These are phyloP conservation scores for Alternaria arborescens DNA, from an alignment of 2,329 filamentous ascomycete genomes.

Conservation along the genomic window DNA sequence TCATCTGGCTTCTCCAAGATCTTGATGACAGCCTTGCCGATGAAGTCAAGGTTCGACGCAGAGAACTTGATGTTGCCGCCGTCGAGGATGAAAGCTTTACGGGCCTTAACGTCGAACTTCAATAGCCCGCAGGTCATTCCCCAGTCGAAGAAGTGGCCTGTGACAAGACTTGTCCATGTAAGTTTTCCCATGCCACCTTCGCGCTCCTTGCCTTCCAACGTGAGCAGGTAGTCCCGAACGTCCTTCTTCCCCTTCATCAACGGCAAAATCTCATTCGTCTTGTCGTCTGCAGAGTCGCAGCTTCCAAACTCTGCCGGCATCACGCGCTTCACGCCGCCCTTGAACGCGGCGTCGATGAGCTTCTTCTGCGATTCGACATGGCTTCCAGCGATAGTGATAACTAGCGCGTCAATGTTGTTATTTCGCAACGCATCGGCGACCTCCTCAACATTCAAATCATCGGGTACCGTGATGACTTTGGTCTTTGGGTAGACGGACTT, in stretches of 20 bases:
- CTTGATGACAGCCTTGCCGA: slow-evolving; percentile 63
- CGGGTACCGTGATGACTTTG: slow-evolving; percentile 52
- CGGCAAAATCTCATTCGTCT: slow-evolving; percentile 57
- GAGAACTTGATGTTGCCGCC: slow-evolving; percentile 65
- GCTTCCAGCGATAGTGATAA: slow-evolving; percentile 59
- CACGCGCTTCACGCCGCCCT: slow-evolving; percentile 66
- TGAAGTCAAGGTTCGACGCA: slow-evolving; percentile 60
- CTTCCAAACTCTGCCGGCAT: slow-evolving; percentile 68
- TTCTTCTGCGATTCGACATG: slow-evolving; percentile 57
- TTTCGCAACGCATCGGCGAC: slow-evolving; percentile 54
- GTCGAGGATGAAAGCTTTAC: slow-evolving; percentile 65
- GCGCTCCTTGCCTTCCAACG: slow-evolving; percentile 56
- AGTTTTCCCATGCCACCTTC: slow-evolving; percentile 50
- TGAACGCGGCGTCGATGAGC: slow-evolving; percentile 66
- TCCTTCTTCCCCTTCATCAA: slow-evolving; percentile 62
- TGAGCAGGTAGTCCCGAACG: slow-evolving; percentile 55
- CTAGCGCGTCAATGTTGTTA: slow-evolving; percentile 58
- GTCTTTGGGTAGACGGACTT: slow-evolving; percentile 53
- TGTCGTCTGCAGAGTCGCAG: slow-evolving; percentile 54
- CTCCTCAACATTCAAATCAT: slow-evolving; percentile 46
- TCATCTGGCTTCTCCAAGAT: slow-evolving; percentile 57
- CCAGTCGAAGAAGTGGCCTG: slow-evolving; percentile 70
- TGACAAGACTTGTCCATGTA: slow-evolving; percentile 68
- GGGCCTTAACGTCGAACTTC: slow-evolving; percentile 61
- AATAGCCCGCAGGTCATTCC: slow-evolving; percentile 60